Evolutionary conservation across 192 early-diverging fungal species (phyloP), one percentile per base, ranked within the genome.

Genomic region (Obelidium mucronatum): DNA sequence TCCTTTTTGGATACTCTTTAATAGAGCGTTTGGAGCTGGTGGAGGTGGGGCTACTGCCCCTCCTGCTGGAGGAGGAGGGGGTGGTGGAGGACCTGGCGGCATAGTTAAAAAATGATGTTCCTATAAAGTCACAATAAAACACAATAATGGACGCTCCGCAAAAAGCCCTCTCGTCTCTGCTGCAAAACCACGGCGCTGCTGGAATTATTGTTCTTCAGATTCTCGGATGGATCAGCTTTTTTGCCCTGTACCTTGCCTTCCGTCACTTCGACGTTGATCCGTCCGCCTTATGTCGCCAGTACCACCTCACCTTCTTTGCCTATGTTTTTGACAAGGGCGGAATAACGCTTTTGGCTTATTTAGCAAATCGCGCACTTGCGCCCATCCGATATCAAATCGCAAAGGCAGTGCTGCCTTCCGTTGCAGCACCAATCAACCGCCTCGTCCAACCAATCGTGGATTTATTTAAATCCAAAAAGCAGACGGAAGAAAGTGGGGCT

Each of bases 1-100:
- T 1, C 87, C 87, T 76, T 88, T 88, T 65, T 88, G 74, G 66
- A 88, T 88, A 4, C 79, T 75, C 64, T 82, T 78, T 3, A 88
- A 75, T 40, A 88, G 74, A 22, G 79, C 81, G 51, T 39, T 74
- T 24, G 65, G 58, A 15, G 66, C 74, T n/a, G 73, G 22, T 1
- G 80, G 52, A 13, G 67, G 67, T 54, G 67, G 42, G 30, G 44
- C 28, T 5, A 11, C 33, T 19, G 83, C 80, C 24, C 74, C 70
- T 22, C 82, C 68, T 13, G 54, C 19, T 11, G 66, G 42, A 33
- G 79, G 64, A 0, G 78, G 58, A n/a, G 80, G 78, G 2, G 85
- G 80, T 6, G 85, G 83, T 17, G 85, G 78, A 17, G 83, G 78
- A 19, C 40, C 37, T 53, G 84, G 84, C 2, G 84, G 82, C 42